Evolutionary conservation across 805 yeast genomes (phyloP).

Genomic region (Saturnispora dispora): DNA sequence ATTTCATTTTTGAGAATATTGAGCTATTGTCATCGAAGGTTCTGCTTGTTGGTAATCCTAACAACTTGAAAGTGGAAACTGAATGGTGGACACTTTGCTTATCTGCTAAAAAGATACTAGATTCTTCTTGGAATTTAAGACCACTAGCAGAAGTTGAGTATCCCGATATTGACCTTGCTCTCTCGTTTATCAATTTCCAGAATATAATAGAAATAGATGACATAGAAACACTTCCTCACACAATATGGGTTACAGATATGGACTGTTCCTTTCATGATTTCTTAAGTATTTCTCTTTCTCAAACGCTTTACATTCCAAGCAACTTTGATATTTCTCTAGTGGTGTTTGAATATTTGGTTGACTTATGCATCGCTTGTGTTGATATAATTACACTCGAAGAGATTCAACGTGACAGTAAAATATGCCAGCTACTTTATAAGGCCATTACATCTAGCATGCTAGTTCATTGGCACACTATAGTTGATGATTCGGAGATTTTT

Average conservation of each 20-base stretch:
- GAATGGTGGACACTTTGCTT: slow-evolving; percentile 30
- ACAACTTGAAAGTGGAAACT: slow-evolving; percentile 24
- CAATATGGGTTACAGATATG: slow-evolving; percentile 2
- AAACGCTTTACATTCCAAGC: neutral
- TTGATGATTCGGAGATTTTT: neutral
- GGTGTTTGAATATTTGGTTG: neutral
- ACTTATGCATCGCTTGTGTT: neutral
- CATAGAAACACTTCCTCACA: neutral
- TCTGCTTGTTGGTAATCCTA: slow-evolving; percentile 18
- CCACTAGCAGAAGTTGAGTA: neutral
- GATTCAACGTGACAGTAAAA: neutral
- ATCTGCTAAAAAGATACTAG: slow-evolving; percentile 13
- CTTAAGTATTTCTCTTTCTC: neutral
- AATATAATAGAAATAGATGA: neutral
- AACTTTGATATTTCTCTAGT: neutral
- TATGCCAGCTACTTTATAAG: neutral
- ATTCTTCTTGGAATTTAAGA: neutral
- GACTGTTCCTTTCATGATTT: slow-evolving; percentile 4
- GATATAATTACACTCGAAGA: neutral
- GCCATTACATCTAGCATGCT: neutral
- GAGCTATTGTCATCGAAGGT: slow-evolving; percentile 28
- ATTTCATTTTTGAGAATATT: neutral
- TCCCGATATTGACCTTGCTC: slow-evolving; percentile 1
- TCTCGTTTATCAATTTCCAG: neutral
- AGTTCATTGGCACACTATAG: neutral